Conservation (phyloP, 2,329 filamentous ascomycete genomes). For the Penicillium brasilianum region DNA sequence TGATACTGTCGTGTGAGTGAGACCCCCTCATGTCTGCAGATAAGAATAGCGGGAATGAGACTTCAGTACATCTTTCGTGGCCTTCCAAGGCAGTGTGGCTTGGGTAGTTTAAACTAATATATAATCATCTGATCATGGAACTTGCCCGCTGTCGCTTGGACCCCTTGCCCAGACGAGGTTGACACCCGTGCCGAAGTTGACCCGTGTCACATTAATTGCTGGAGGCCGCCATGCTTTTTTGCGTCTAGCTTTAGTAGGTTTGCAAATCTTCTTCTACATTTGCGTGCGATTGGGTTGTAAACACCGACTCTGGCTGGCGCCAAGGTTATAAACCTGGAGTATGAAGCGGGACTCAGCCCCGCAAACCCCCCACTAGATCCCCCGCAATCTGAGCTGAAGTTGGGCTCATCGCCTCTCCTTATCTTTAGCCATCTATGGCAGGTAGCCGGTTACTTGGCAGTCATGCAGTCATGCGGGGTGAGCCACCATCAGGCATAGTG, state of each 20-base stretch:
- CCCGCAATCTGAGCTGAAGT: not conserved
- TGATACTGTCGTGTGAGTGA: not conserved
- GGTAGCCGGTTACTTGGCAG: constrained; percentile 8
- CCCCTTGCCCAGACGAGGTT: too few species aligned
- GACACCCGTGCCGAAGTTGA: not conserved
- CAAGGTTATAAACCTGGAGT: not conserved
- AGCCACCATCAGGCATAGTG: not conserved
- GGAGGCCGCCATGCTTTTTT: not conserved
- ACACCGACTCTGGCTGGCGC: not conserved
- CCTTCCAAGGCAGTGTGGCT: too few species aligned
- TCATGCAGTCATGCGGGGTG: constrained; percentile 18
- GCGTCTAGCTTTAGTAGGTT: not conserved
- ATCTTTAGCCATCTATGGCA: not conserved
- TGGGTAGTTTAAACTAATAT: too few species aligned
- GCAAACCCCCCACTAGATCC: not conserved
- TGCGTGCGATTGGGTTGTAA: not conserved
- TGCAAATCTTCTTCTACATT: not conserved
- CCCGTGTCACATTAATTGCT: not conserved
- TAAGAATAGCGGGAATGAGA: not conserved
- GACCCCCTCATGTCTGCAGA: not conserved
- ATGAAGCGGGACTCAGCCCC: not conserved
- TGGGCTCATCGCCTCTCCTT: not conserved
- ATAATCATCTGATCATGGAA: too few species aligned
- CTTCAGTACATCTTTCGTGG: too few species aligned
- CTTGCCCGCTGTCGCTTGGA: too few species aligned